These are phyloP conservation scores for Neurospora sp. DNA, from an alignment of 2,329 filamentous ascomycete genomes.

Conservation along the genomic window DNA sequence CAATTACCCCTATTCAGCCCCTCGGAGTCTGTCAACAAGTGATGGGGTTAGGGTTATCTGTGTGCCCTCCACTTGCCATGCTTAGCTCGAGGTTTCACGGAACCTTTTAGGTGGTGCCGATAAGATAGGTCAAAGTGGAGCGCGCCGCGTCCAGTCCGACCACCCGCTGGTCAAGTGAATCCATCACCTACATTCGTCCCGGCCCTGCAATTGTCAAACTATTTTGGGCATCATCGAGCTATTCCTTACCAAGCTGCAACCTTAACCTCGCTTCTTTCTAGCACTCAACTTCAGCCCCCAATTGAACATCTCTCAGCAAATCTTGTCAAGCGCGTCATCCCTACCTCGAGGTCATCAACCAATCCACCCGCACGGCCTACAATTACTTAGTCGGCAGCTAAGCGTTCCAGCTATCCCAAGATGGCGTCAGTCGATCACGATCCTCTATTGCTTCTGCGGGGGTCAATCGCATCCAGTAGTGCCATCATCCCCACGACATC, in stretches of 20 bases:
- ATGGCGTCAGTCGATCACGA: slow-evolving; percentile 60
- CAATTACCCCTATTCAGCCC: neutral
- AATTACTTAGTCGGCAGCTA: neutral
- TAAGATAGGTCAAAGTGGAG: neutral
- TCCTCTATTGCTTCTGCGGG: slow-evolving; percentile 72
- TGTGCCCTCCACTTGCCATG: neutral
- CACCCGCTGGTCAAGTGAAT: neutral
- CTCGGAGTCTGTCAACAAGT: neutral
- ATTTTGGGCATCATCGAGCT: neutral
- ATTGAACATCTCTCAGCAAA: neutral
- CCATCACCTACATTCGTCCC: neutral
- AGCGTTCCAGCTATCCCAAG: slow-evolving; percentile 11
- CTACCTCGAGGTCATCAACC: neutral
- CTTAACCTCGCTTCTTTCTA: neutral
- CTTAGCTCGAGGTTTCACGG: neutral
- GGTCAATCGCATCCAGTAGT: slow-evolving; percentile 63
- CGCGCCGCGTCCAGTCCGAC: neutral
- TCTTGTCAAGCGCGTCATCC: neutral
- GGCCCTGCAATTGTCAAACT: neutral
- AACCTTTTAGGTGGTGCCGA: neutral
- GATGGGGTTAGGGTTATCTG: neutral
- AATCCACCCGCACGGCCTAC: neutral
- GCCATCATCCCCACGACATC: slow-evolving; percentile 66
- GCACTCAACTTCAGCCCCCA: neutral
- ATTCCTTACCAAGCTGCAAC: neutral